Base-by-base conservation (phyloP, 2,329 filamentous ascomycete genomes). In the Penicillium decumbens region DNA sequence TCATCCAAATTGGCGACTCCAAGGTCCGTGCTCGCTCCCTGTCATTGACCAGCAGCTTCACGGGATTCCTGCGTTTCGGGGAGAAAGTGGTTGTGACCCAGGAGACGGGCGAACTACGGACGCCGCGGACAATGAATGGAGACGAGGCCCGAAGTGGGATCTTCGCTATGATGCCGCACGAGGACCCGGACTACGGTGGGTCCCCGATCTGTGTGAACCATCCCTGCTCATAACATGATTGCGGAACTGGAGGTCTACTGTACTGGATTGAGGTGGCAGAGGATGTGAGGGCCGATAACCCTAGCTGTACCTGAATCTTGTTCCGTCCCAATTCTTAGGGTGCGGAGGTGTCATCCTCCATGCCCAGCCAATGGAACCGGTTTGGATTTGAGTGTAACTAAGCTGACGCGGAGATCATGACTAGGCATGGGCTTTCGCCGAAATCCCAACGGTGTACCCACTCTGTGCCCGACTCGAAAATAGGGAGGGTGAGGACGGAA, bases 141-240 rank as follows among this genome's bases (percentile, higher is more conserved):
- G 74, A 77, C 52, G 75, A 77, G 65, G 77, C 73, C 4, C 58
- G 72, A 23, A 75, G 73, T 54, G 78, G 78, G 1, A 65, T 66
- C 41, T 75, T 72, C 41, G 59, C 72, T 15, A 77, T 80, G 54
- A 82, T 82, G 80, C 80, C 77, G 0, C 78, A 75, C 49, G 75
- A 80, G 29, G 70, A 79, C 29, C 77, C 78, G 0, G 78, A 81
- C 51, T 81, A 81, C 58, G 79, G 78, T 18, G 15, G 15, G 15
- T 18, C 15, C 15, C 15, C 15, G 15, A 18, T 18, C 15, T 1
- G 72, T 24, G 73, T 81, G 1, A 81, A 1, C 77, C 0, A 75
- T 80, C 28, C 78, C 78, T 1, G 76, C 77, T 0, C 63, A 72
- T 46, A 81, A 78, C 2, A 72, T 68, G 39, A 74, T 79, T 51